phyloP scores from a whole-genome alignment of 2,329 filamentous ascomycete genomes.

The Cladorrhinum sp. region DNA sequence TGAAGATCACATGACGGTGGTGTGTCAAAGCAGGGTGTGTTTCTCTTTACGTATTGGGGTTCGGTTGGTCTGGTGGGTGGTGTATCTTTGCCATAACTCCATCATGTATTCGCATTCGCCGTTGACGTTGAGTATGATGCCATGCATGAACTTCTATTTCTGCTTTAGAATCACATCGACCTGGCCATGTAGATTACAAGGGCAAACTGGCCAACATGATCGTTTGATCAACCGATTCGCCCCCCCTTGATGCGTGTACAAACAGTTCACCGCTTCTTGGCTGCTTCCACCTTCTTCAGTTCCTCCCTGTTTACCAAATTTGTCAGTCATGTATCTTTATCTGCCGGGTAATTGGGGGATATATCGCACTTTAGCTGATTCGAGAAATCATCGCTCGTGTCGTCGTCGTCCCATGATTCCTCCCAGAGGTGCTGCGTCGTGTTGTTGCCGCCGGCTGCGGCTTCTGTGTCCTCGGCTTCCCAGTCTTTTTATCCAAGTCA shows the following conservation, averaged over 20 bases:
- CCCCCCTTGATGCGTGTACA: not conserved
- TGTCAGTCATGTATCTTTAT: too few relatives aligned
- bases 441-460: constrained; percentile 60
- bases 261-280: constrained; percentile 55
- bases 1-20: not conserved
- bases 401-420: constrained; percentile 99
- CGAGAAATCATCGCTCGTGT: constrained; percentile 94
- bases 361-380: constrained; percentile 89
- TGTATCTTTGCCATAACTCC: not conserved
- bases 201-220: not conserved
- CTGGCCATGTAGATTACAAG: not conserved
- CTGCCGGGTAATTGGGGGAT: too few relatives aligned
- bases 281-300: constrained; percentile 85
- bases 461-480: constrained; percentile 86
- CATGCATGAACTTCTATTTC: not conserved
- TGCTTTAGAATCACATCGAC: not conserved
- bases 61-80: too few relatives aligned
- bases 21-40: too few relatives aligned
- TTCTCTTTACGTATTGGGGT: too few relatives aligned
- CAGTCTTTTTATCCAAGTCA: constrained; percentile 61
- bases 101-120: not conserved
- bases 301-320: constrained; percentile 82
- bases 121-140: not conserved
- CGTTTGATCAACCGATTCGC: not conserved
- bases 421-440: constrained; percentile 84